Percentiles rank a stretch among this genome's conserved stretches.
phyloP scores from a whole-genome alignment of 2,329 filamentous ascomycete species.

The Thelonectria olida region DNA sequence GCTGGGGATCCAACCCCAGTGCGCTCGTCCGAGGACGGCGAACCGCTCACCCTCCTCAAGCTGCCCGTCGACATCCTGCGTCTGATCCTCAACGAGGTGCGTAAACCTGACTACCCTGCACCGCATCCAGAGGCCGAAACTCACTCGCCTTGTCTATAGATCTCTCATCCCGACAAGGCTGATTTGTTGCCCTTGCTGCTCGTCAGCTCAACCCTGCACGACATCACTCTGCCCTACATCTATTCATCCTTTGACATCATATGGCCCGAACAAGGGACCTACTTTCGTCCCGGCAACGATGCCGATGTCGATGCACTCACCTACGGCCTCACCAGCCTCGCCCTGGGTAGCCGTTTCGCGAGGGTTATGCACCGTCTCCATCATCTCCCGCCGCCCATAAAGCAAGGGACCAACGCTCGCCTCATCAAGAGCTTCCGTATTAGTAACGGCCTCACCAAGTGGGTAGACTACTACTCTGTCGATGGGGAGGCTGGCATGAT shows the following conservation, averaged over 20 bases:
- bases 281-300: not conserved
- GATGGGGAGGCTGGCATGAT: slow-evolving; percentile 20
- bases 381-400: slow-evolving; percentile 6
- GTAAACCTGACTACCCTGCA: slow-evolving; percentile 6
- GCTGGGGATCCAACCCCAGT: not conserved
- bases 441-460: slow-evolving; percentile 19
- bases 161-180: slow-evolving; percentile 12
- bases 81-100: slow-evolving; percentile 25
- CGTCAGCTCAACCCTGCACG: slow-evolving; percentile 23
- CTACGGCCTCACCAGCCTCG: slow-evolving; percentile 20
- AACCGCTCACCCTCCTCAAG: slow-evolving; percentile 19
- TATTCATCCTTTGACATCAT: slow-evolving; percentile 20
- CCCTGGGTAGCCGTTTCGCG: slow-evolving; percentile 21
- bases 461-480: slow-evolving; percentile 21
- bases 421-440: slow-evolving; percentile 23
- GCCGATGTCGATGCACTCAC: slow-evolving; percentile 22
- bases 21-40: not conserved
- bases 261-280: slow-evolving; percentile 18
- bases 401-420: slow-evolving; percentile 16
- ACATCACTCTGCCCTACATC: slow-evolving; percentile 20
- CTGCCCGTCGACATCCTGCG: slow-evolving; percentile 26
- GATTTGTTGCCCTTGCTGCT: slow-evolving; percentile 16
- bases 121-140: not conserved
- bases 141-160: slow-evolving; percentile 8
- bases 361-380: slow-evolving; percentile 21